Percentiles rank a stretch among this genome's conserved stretches.
Evolutionary conservation across 1,139 yeast genomes (phyloP).

Genomic region (Yamadazyma triangularis): DNA sequence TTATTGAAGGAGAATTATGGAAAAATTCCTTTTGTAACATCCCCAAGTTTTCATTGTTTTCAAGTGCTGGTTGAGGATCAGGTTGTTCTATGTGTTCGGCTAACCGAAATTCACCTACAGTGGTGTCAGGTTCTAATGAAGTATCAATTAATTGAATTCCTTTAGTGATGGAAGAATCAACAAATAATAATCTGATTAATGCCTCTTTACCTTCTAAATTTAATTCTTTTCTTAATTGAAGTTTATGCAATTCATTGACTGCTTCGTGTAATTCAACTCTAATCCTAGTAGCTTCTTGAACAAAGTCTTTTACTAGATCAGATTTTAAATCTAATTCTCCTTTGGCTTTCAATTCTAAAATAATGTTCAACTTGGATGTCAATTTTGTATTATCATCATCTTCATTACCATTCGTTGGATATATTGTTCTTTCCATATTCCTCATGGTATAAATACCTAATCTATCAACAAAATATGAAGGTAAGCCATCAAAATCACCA

Average conservation of each 20-base stretch:
- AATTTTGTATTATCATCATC: constrained; percentile 16
- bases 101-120: constrained; percentile 5
- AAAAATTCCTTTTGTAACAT: constrained; percentile 1
- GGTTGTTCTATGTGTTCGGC: constrained; percentile 9
- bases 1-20: constrained; percentile 16
- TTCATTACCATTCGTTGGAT: constrained; percentile 11
- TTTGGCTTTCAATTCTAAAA: constrained; percentile 26
- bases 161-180: constrained; percentile 67
- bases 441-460: constrained; percentile 67
- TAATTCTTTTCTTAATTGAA: constrained; percentile 51
- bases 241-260: constrained; percentile 51
- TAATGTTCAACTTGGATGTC: constrained; percentile 34
- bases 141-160: constrained; percentile 52
- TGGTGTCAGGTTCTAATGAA: constrained; percentile 21
- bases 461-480: constrained; percentile 47
- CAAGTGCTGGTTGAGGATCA: constrained; percentile 2
- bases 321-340: constrained; percentile 23
- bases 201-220: constrained; percentile 71
- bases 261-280: constrained; percentile 47
- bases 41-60: constrained; percentile 6
- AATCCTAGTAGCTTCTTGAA: constrained; percentile 38
- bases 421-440: constrained; percentile 54
- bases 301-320: constrained; percentile 35
- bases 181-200: constrained; percentile 58
- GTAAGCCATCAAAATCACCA: constrained; percentile 34